Conservation (phyloP, 306 rosid species). For the Pyrus bretschneideri region DNA sequence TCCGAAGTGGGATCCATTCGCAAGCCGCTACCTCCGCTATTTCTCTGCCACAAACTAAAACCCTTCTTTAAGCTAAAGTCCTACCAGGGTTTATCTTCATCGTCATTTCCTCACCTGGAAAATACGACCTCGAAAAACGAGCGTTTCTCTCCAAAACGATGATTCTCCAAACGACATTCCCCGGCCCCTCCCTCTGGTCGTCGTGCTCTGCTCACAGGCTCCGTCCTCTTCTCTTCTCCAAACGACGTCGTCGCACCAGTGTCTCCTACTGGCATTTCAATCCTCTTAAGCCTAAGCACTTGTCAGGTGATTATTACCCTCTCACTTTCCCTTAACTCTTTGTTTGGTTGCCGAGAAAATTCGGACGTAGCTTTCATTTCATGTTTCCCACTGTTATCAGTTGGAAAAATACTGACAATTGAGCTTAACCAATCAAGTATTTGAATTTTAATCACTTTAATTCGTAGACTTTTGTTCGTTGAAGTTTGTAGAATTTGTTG, state of each 20-base stretch:
- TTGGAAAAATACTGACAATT: not conserved
- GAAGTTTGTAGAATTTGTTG: not conserved
- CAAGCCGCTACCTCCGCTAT: not conserved
- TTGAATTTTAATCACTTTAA: not conserved
- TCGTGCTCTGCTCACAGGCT: slow-evolving; percentile 22
- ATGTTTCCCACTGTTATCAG: not conserved
- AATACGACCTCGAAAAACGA: not conserved
- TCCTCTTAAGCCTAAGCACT: slow-evolving; percentile 11
- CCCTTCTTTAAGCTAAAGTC: not conserved
- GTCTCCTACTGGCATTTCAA: slow-evolving; percentile 16
- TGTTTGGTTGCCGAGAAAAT: not conserved
- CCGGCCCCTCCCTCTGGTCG: slow-evolving; percentile 23
- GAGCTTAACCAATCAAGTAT: not conserved
- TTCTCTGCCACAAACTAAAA: not conserved
- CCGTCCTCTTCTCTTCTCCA: slow-evolving; percentile 32
- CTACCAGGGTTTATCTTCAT: not conserved
- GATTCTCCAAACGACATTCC: slow-evolving; percentile 32
- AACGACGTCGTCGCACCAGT: slow-evolving; percentile 17
- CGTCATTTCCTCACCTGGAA: not conserved
- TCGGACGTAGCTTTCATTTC: not conserved
- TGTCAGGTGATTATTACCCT: slow-evolving; percentile 9
- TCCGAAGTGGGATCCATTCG: not conserved
- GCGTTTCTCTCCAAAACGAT: not conserved
- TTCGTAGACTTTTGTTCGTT: not conserved
- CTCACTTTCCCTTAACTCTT: not conserved